phyloP scores from a whole-genome alignment of 1,139 yeast genomes.

The Kodamaea alishanica region DNA sequence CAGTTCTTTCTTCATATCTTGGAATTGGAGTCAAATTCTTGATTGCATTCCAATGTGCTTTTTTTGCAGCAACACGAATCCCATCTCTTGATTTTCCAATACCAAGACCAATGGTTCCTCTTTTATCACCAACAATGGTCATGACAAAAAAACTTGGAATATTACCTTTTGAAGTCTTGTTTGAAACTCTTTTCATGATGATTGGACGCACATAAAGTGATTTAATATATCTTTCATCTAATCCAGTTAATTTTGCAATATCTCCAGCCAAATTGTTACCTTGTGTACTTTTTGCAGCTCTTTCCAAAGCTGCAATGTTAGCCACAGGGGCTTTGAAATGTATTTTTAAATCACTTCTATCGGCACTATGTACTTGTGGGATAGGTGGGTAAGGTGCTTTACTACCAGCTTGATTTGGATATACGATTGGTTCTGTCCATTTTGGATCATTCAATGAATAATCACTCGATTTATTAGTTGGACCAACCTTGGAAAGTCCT shows the following conservation, averaged over 20 bases:
- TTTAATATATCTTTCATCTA: slow-evolving; percentile 61
- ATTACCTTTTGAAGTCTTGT: slow-evolving; percentile 93
- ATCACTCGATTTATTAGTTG: slow-evolving; percentile 25
- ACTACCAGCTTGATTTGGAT: slow-evolving; percentile 42
- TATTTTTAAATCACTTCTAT: slow-evolving; percentile 38
- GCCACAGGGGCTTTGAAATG: slow-evolving; percentile 28
- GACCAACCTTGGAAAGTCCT: slow-evolving; percentile 33
- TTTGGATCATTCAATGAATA: slow-evolving; percentile 38
- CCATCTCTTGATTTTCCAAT: slow-evolving; percentile 89
- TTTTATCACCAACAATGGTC: slow-evolving; percentile 88
- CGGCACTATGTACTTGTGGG: slow-evolving; percentile 41
- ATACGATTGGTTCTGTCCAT: slow-evolving; percentile 46
- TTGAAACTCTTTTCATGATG: slow-evolving; percentile 76
- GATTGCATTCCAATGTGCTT: slow-evolving; percentile 94
- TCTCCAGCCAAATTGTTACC: slow-evolving; percentile 43
- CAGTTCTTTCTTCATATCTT: slow-evolving; percentile 86
- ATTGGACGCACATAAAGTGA: slow-evolving; percentile 64
- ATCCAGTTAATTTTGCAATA: slow-evolving; percentile 69
- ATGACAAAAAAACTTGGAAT: slow-evolving; percentile 79
- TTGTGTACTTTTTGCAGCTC: slow-evolving; percentile 11
- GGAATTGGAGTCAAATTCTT: slow-evolving; percentile 81
- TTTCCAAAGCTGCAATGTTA: slow-evolving; percentile 10
- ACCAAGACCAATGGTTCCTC: slow-evolving; percentile 93
- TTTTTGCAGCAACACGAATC: slow-evolving; percentile 69
- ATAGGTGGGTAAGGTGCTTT: slow-evolving; percentile 42